Base-by-base conservation (phyloP, 2,329 filamentous ascomycete genomes). In the Onygenales sp. region DNA sequence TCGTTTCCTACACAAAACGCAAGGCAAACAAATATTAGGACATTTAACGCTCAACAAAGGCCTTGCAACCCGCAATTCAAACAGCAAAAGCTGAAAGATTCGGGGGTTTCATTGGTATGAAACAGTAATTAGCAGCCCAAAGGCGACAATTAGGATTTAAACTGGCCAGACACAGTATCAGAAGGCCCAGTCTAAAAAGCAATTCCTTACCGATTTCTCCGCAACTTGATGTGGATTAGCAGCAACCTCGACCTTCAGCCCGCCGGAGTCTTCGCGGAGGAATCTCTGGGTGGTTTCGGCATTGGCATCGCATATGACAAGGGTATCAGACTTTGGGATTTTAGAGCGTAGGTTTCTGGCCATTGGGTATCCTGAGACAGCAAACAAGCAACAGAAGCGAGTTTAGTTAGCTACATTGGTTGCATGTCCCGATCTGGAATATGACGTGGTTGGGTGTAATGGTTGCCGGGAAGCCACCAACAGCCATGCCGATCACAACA, bases 341-440 rank as follows among this genome's bases (percentile, higher is more conserved):
- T 86, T 87, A 39, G 79, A 75, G 60, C 84, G 78, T 4, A 88
- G 74, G 61, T 87, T 88, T 66, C 77, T 80, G 37, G 85, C 85
- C 85, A 88, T 88, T 47, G 83, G 80, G 59, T 83, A 87, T 47
- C 85, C 84, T 86, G 21, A n/a, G 11, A 32, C 6, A 32, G 9
- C 8, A 34, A 9, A 36, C 34, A 27, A 21, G 6, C 13, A 39
- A 32, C 42, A 32, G 32, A n/a, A n/a, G 52, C 8, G 31, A 31
- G 39, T 8, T 39, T 36, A 56, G 40, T 45, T 60, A 53, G 33
- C 39, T 63, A 55, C 21, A 27, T 27, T 27, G 21, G 21, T 27
- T 27, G 44, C 43, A 59, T 53, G 54, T 32, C 17, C 32, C 52
- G 56, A 46, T 52, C 60, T 54, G 54, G 53, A 42, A 42, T 37